Percentiles rank a stretch among this genome's conserved stretches.
These are phyloP conservation scores for Metschnikowia picachoensis DNA, from an alignment of 805 yeast species.

Conservation along the genomic window DNA sequence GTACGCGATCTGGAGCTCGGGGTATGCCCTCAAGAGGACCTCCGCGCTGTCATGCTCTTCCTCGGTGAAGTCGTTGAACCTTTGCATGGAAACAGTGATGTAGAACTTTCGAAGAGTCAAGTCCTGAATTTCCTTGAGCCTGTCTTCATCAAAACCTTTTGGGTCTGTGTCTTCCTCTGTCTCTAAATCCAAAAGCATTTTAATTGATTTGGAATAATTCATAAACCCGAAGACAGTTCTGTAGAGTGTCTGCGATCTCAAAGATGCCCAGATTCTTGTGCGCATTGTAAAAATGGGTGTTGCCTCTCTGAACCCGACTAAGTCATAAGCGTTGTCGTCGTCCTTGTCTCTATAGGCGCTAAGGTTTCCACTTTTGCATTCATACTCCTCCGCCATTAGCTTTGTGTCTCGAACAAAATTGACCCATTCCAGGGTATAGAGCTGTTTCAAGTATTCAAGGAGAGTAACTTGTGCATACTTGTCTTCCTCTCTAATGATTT, in stretches of 20 bases:
- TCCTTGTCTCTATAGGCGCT: constrained; percentile 22
- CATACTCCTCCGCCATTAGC: constrained; percentile 80
- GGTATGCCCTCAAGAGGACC: constrained; percentile 76
- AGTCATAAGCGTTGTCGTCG: constrained; percentile 81
- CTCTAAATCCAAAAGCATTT: constrained; percentile 88
- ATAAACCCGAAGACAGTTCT: constrained; percentile 97
- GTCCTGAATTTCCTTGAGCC: constrained; percentile 23
- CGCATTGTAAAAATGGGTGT: constrained; percentile 95
- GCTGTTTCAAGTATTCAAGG: constrained; percentile 88
- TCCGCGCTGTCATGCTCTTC: constrained; percentile 81
- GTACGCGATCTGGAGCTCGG: constrained; percentile 86
- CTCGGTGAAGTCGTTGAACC: constrained; percentile 64
- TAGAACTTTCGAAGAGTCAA: constrained; percentile 84
- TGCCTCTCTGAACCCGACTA: constrained; percentile 96
- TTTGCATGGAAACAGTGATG: constrained; percentile 82
- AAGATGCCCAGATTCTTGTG: constrained; percentile 98
- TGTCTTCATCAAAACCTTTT: constrained; percentile 5
- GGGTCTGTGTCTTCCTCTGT: constrained; percentile 56
- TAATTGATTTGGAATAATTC: constrained; percentile 97
- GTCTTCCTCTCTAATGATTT: constrained; percentile 95
- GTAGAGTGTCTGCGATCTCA: constrained; percentile 93
- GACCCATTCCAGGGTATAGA: constrained; percentile 97
- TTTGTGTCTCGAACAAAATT: constrained; percentile 96
- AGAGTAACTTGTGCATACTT: constrained; percentile 93
- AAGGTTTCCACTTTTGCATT: constrained; percentile 16